These are phyloP conservation scores for Thyridium curvatum DNA, from an alignment of 2,329 filamentous ascomycete genomes.

Conservation along the genomic window DNA sequence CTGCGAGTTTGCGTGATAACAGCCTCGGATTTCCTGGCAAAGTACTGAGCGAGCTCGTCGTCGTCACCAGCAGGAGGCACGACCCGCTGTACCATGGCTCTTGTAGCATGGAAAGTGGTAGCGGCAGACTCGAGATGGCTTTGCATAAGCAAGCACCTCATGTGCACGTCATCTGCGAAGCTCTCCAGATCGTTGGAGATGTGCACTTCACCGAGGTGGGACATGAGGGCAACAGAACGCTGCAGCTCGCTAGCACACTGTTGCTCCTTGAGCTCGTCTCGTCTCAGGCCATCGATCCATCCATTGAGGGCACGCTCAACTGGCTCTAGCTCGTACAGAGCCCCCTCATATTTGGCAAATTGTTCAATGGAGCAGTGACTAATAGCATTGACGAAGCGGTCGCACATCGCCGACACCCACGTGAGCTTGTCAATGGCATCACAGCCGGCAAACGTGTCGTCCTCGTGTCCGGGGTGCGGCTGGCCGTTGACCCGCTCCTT, in stretches of 20 bases:
- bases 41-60: constrained; percentile 60
- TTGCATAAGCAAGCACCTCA: constrained; percentile 70
- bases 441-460: constrained; percentile 73
- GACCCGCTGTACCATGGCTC: constrained; percentile 60
- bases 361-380: constrained; percentile 70
- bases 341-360: constrained; percentile 73
- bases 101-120: constrained; percentile 56
- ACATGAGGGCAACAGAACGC: constrained; percentile 77
- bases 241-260: constrained; percentile 77
- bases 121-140: constrained; percentile 76
- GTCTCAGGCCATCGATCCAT: constrained; percentile 79
- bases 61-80: constrained; percentile 53
- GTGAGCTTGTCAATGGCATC: constrained; percentile 80
- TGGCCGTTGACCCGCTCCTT: constrained; percentile 70
- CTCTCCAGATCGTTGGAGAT: constrained; percentile 63
- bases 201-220: constrained; percentile 78
- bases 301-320: constrained; percentile 84
- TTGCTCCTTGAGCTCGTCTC: constrained; percentile 79
- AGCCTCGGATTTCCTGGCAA: constrained; percentile 63
- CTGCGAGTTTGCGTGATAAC: constrained; percentile 72
- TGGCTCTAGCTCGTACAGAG: constrained; percentile 81
- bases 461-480: constrained; percentile 61
- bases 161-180: constrained; percentile 74
- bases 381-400: constrained; percentile 77
- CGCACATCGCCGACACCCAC: constrained; percentile 77